Conservation (phyloP, 805 yeast species). For the Komagataella phaffii region DNA sequence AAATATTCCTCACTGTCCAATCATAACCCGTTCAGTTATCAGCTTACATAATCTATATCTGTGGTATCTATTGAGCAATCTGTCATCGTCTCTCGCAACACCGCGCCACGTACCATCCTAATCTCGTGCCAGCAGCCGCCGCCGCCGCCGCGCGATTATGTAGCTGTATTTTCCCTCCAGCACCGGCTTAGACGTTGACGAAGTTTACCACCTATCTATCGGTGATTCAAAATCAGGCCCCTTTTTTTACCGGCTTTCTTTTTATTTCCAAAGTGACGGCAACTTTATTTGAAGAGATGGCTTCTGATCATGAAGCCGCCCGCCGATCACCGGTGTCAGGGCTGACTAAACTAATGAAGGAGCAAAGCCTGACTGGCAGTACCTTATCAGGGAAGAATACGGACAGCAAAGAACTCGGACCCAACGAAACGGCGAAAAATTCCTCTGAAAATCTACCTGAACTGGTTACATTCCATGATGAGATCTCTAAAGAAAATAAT, state of each 20-base stretch:
- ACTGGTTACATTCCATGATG: background rate
- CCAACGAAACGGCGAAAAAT: background rate
- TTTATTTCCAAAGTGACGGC: background rate
- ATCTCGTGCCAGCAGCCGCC: background rate
- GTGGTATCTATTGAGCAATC: background rate
- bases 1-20: background rate
- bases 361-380: constrained; percentile 9
- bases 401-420: background rate
- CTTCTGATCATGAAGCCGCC: background rate
- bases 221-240: background rate
- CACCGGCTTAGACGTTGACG: background rate
- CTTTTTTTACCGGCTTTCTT: background rate
- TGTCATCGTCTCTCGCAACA: background rate
- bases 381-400: constrained; percentile 8
- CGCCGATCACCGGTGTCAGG: constrained; percentile 12
- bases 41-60: background rate
- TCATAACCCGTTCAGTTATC: background rate
- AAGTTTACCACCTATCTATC: background rate
- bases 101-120: background rate
- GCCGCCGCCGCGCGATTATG: background rate
- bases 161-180: background rate
- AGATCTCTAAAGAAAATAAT: background rate
- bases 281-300: background rate
- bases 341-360: constrained; percentile 19
- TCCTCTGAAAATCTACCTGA: background rate